A percentile compares a stretch with the other conserved stretches of the same genome.
phyloP scores from a whole-genome alignment of 768 basidiomycete genomes.

The Lactifluus hygrophoroides region DNA sequence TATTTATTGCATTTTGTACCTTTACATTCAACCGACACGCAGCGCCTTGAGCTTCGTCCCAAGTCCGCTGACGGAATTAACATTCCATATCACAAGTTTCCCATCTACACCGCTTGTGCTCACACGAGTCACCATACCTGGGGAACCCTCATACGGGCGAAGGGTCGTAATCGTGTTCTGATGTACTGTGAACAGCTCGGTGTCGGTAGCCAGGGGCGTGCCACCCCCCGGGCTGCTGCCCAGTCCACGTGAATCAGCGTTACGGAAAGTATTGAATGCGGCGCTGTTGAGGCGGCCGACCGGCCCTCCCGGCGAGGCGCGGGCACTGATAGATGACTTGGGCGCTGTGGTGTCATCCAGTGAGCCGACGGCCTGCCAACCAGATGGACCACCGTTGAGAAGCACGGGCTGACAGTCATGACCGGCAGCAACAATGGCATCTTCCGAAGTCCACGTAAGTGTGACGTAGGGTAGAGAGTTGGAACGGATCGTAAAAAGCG shows the following conservation, averaged over 20 bases:
- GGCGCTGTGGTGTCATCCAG: conserved; percentile 69
- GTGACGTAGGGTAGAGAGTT: conserved; percentile 77
- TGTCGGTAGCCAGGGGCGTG: conserved; percentile 37
- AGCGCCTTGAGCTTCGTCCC: conserved; percentile 39
- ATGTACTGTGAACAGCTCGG: conserved; percentile 82
- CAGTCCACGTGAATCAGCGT: conserved; percentile 76
- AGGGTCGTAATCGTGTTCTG: conserved; percentile 98
- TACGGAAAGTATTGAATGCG: conserved; percentile 90
- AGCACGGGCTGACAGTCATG: conserved; percentile 96
- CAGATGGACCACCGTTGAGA: conserved; percentile 62
- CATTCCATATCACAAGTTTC: conserved; percentile 84
- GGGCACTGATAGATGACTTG: conserved; percentile 36
- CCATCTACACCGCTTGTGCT: conserved; percentile 95
- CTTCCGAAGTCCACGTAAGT: conserved; percentile 79
- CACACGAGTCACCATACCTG: conserved; percentile 59
- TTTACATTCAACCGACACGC: conserved; percentile 23
- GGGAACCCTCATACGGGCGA: conserved; percentile 56
- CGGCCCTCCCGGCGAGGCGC: conserved; percentile 40
- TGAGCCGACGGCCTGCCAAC: conserved; percentile 75
- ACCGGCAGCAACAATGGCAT: conserved; percentile 80
- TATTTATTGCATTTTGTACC: conserved; percentile 14
- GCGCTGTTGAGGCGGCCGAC: conserved; percentile 73
- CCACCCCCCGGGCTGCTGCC: conserved; percentile 28
- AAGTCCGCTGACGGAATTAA: conserved; percentile 46
- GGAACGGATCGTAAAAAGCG: conserved; percentile 64